These are phyloP conservation scores for Glycyrrhiza uralensis DNA, from an alignment of 306 rosid species.

Conservation along the genomic window DNA sequence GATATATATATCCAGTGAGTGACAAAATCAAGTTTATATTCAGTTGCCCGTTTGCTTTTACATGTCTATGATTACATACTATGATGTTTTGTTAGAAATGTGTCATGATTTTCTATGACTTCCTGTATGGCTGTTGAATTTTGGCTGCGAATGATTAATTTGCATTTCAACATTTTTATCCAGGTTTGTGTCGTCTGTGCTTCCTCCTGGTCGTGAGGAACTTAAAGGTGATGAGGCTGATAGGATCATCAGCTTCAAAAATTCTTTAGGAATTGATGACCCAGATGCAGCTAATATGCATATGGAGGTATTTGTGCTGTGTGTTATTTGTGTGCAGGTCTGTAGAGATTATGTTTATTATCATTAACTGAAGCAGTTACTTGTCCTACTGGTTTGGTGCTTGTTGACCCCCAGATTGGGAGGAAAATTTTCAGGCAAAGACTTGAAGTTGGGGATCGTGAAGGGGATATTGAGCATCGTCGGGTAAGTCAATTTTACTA, in stretches of 20 bases:
- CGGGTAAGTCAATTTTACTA: conserved; percentile 62
- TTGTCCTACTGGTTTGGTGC: conserved; percentile 25
- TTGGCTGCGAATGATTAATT: neutral
- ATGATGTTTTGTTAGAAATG: neutral
- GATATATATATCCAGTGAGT: conserved; percentile 69
- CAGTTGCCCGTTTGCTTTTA: neutral
- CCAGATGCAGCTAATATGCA: conserved; percentile 98
- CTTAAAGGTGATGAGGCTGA: conserved; percentile 85
- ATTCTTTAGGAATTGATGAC: conserved; percentile 84
- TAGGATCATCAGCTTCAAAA: conserved; percentile 67
- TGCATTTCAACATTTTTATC: neutral
- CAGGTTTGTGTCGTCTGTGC: conserved; percentile 76
- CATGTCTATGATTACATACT: neutral
- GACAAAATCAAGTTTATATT: neutral
- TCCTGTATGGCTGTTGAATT: neutral
- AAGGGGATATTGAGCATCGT: conserved; percentile 74
- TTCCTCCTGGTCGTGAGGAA: conserved; percentile 78
- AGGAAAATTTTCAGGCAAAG: conserved; percentile 81
- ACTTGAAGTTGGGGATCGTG: conserved; percentile 94
- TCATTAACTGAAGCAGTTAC: neutral
- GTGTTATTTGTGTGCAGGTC: neutral
- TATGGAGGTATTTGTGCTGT: conserved; percentile 64
- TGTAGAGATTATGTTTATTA: conserved; percentile 1
- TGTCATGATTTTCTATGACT: neutral
- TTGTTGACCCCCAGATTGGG: conserved; percentile 62